A percentile compares a stretch with the other conserved stretches of the same genome.
These are phyloP conservation scores for Podochytrium sp. DNA, from an alignment of 192 early-diverging fungal species.

Conservation along the genomic window DNA sequence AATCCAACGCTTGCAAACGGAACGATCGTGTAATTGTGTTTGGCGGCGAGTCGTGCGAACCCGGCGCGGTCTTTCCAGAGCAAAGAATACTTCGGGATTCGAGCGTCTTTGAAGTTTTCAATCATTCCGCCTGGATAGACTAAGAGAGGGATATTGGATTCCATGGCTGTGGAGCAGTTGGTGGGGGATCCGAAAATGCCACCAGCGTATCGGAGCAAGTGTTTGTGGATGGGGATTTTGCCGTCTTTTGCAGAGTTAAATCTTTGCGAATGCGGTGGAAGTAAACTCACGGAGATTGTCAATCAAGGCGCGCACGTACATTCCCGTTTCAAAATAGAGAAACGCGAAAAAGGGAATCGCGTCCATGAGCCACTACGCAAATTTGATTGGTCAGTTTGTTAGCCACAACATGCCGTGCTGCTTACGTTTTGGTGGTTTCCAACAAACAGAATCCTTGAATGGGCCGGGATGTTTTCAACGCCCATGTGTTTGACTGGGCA, in stretches of 20 bases:
- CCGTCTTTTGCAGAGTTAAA: background rate
- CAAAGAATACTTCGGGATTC: slow-evolving; percentile 22
- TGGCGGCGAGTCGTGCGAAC: slow-evolving; percentile 36
- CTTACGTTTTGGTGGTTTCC: slow-evolving; percentile 37
- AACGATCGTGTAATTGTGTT: slow-evolving; percentile 38
- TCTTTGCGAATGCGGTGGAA: background rate
- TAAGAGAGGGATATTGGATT: slow-evolving; percentile 11
- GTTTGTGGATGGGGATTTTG: slow-evolving; percentile 30
- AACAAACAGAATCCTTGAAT: slow-evolving; percentile 31
- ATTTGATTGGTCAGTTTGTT: no score
- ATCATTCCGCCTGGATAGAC: slow-evolving; percentile 37
- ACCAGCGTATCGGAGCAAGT: slow-evolving; percentile 24
- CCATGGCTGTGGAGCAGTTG: slow-evolving; percentile 27
- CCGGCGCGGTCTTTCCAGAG: slow-evolving; percentile 38
- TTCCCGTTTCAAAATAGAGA: slow-evolving; percentile 29
- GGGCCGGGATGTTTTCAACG: background rate
- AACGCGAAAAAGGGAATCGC: slow-evolving; percentile 16
- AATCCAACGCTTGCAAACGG: slow-evolving; percentile 37
- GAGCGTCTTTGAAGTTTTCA: slow-evolving; percentile 30
- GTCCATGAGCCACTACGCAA: slow-evolving; percentile 30
- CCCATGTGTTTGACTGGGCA: background rate
- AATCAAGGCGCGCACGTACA: slow-evolving; percentile 25
- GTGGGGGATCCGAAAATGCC: slow-evolving; percentile 15
- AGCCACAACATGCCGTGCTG: no score
- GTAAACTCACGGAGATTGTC: slow-evolving; percentile 23